Evolutionary conservation across 2,329 filamentous ascomycete genomes (phyloP).

Genomic region (Botryotinia globosa): DNA sequence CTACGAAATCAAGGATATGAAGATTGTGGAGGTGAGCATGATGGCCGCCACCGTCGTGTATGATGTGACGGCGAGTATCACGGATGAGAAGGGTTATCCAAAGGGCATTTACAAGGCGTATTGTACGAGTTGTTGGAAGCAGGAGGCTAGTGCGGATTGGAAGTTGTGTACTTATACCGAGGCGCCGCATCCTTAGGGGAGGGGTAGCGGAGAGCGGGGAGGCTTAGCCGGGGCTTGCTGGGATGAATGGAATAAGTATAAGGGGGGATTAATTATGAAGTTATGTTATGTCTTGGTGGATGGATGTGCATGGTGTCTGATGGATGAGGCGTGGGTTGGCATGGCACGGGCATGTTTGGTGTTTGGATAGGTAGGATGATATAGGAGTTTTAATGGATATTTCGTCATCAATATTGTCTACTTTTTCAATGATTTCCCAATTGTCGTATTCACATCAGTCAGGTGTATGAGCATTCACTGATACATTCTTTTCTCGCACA

Average conservation of each 20-base stretch:
- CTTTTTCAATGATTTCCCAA: not conserved
- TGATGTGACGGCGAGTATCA: constrained; percentile 11
- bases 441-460: not conserved
- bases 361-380: constrained; percentile 13
- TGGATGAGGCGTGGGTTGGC: constrained; percentile 1
- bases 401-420: not conserved
- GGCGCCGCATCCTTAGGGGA: constrained; percentile 13
- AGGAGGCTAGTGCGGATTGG: constrained; percentile 16
- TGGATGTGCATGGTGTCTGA: constrained; percentile 8
- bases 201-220: not conserved
- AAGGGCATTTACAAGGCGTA: constrained; percentile 15
- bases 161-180: constrained; percentile 20
- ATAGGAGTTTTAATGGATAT: constrained; percentile 13
- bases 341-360: constrained; percentile 12
- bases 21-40: constrained; percentile 19
- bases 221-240: not conserved
- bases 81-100: constrained; percentile 1
- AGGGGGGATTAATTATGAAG: not conserved
- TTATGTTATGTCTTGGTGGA: constrained; percentile 4
- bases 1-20: constrained; percentile 18
- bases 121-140: constrained; percentile 20
- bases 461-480: not conserved
- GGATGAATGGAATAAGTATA: not conserved
- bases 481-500: not conserved
- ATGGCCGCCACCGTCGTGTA: constrained; percentile 14